Percentiles rank a stretch among this genome's conserved stretches.
These are phyloP conservation scores for Leersia perrieri DNA, from an alignment of 176 grass and related monocot genomes.

Conservation along the genomic window DNA sequence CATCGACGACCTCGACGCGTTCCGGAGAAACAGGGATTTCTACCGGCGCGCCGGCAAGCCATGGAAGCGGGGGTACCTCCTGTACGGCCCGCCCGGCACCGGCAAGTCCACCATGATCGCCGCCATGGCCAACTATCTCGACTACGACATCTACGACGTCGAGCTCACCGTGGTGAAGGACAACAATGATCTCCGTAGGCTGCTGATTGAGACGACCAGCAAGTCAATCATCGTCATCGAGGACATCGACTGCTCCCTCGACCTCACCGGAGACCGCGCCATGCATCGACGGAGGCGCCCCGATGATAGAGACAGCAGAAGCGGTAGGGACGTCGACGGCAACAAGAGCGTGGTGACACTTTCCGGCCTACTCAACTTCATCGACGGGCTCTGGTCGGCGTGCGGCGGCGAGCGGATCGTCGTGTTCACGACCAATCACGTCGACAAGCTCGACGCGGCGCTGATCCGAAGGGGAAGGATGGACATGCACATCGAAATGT, in stretches of 20 bases:
- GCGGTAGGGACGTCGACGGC: background rate
- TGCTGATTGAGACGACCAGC: slow-evolving; percentile 41
- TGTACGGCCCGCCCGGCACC: no score
- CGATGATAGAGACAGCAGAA: background rate
- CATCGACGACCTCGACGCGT: slow-evolving; percentile 43
- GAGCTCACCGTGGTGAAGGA: background rate
- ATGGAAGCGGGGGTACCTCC: no score
- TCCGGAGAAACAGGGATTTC: slow-evolving; percentile 24
- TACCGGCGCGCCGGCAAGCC: slow-evolving; percentile 24
- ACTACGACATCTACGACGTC: no score
- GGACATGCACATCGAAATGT: slow-evolving; percentile 52
- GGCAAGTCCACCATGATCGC: no score
- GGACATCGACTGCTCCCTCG: slow-evolving; percentile 60
- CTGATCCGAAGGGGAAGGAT: slow-evolving; percentile 36
- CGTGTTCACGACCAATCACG: slow-evolving; percentile 41
- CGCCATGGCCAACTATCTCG: no score
- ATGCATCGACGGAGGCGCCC: background rate
- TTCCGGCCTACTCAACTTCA: slow-evolving; percentile 45
- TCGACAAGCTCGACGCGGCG: slow-evolving; percentile 34
- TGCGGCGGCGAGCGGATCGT: slow-evolving; percentile 42
- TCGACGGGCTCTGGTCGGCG: slow-evolving; percentile 44
- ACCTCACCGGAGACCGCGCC: slow-evolving; percentile 36
- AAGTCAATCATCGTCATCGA: slow-evolving; percentile 71
- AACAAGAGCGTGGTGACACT: background rate
- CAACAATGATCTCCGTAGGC: slow-evolving; percentile 38